Evolutionary conservation across 345 rosid genomes (phyloP).

Genomic region (Combretum micranthum): DNA sequence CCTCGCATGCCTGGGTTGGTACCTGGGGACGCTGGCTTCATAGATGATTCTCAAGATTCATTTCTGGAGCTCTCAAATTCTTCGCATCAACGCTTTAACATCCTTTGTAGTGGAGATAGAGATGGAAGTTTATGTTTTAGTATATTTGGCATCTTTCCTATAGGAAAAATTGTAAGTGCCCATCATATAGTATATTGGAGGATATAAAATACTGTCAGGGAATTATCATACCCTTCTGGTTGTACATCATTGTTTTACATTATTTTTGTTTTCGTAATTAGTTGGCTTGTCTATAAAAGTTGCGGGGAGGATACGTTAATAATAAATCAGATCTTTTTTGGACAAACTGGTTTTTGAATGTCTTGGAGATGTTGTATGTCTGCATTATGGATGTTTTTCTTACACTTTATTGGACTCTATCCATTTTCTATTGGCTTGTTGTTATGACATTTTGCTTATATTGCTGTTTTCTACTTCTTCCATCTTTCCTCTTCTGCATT

Average conservation of each 20-base stretch:
- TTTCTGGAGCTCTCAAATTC: conserved; percentile 68
- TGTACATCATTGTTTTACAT: not conserved
- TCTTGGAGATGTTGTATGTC: too few species aligned
- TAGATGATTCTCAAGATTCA: conserved; percentile 80
- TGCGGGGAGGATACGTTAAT: too few species aligned
- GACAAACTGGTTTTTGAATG: too few species aligned
- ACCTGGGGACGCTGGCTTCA: conserved; percentile 73
- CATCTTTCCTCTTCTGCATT: too few species aligned
- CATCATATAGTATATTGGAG: not conserved
- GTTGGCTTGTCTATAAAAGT: too few species aligned
- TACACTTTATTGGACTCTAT: too few species aligned
- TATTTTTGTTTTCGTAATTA: too few species aligned
- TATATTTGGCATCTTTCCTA: conserved; percentile 89
- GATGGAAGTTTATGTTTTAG: conserved; percentile 82
- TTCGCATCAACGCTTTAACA: conserved; percentile 73
- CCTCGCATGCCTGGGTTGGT: conserved; percentile 77
- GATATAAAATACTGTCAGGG: not conserved
- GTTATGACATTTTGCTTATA: too few species aligned
- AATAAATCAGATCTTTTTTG: too few species aligned
- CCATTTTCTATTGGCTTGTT: too few species aligned
- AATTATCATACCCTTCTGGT: not conserved
- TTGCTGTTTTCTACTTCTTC: too few species aligned
- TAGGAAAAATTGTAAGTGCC: conserved; percentile 78
- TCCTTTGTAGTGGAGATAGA: conserved; percentile 79
- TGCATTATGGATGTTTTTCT: too few species aligned